These are phyloP conservation scores for Xylaria castorea DNA, from an alignment of 495 filamentous ascomycete species.

Conservation along the genomic window DNA sequence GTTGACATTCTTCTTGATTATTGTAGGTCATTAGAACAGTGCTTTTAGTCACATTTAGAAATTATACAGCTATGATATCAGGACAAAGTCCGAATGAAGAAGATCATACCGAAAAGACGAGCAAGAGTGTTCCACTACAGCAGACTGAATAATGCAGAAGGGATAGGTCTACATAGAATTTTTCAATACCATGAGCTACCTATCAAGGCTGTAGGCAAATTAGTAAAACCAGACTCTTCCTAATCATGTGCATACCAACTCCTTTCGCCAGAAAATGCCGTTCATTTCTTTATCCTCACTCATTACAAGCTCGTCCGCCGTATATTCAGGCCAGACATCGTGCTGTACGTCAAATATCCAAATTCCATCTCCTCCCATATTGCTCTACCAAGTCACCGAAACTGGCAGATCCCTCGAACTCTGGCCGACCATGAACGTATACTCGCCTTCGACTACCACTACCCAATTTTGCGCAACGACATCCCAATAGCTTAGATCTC, in stretches of 20 bases:
- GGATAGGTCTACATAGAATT: background rate
- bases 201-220: background rate
- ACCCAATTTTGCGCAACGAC: slow-evolving; percentile 82
- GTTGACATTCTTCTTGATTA: background rate
- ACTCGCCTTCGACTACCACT: slow-evolving; percentile 59
- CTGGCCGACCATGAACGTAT: slow-evolving; percentile 52
- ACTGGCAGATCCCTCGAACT: slow-evolving; percentile 50
- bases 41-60: background rate
- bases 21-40: background rate
- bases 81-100: background rate
- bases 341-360: background rate
- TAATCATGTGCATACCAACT: background rate
- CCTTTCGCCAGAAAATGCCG: background rate
- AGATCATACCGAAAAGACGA: background rate
- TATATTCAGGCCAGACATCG: background rate
- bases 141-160: background rate
- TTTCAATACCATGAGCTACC: background rate
- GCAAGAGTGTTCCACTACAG: background rate
- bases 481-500: slow-evolving; percentile 85
- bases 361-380: background rate
- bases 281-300: background rate
- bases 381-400: slow-evolving; percentile 44
- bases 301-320: background rate
- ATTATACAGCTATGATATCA: background rate
- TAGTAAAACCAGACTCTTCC: background rate